phyloP scores from a whole-genome alignment of 1,139 yeast genomes.

The Hanseniaspora uvarum region DNA sequence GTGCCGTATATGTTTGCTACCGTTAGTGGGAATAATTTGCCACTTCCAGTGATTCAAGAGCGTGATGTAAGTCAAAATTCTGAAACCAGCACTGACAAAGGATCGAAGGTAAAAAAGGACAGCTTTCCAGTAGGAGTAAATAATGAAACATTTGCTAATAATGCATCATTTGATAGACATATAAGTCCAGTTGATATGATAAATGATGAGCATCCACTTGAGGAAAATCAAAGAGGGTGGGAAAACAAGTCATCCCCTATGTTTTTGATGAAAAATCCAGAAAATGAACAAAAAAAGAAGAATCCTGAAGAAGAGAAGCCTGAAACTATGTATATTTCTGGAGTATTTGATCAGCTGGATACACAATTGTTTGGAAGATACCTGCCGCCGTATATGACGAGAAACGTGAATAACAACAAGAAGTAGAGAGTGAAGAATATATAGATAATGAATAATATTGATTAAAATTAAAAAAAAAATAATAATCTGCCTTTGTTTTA shows the following conservation, averaged over 20 bases:
- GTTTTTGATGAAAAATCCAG: background rate
- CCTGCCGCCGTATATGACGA: conserved; percentile 38
- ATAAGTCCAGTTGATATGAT: conserved; percentile 8
- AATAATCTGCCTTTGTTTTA: too few species aligned
- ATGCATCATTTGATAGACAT: conserved; percentile 10
- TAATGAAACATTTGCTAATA: conserved; percentile 2
- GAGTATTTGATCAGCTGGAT: conserved; percentile 74
- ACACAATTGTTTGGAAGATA: conserved; percentile 74
- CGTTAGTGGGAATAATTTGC: conserved; percentile 12
- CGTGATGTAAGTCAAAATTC: background rate
- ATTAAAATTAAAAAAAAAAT: background rate
- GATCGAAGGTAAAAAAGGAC: conserved; percentile 9
- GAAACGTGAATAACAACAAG: background rate
- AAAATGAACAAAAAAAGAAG: background rate
- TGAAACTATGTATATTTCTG: conserved; percentile 48
- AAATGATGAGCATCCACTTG: conserved; percentile 1
- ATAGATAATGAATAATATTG: background rate
- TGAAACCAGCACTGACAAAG: background rate
- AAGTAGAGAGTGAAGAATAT: background rate
- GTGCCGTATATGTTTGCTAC: conserved; percentile 3
- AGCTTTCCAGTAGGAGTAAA: conserved; percentile 1
- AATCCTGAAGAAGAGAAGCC: background rate
- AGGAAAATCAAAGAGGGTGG: background rate
- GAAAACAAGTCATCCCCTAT: background rate
- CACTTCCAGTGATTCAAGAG: conserved; percentile 12